Evolutionary conservation across 169 alveolate genomes (phyloP).

Genomic region (Plasmodium vinckei): DNA sequence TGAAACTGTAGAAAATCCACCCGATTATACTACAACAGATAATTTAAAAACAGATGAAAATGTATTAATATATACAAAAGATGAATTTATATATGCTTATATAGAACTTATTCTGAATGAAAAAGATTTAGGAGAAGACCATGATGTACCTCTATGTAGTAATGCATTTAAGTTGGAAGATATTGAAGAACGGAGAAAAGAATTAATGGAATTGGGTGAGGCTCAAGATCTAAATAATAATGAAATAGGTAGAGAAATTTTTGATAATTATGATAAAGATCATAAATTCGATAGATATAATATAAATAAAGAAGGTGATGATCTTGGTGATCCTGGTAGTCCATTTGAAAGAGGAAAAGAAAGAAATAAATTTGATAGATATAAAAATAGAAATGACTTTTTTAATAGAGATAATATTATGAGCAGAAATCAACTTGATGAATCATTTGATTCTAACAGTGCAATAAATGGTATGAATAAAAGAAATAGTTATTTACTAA

Average conservation of each 20-base stretch:
- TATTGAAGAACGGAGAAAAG: background rate
- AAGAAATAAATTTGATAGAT: background rate
- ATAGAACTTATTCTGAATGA: conserved; percentile 24
- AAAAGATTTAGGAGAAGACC: conserved; percentile 27
- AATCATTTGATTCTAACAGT: conserved; percentile 16
- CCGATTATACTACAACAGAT: background rate
- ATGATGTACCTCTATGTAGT: conserved; percentile 40
- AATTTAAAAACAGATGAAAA: conserved; percentile 14
- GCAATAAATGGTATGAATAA: conserved; percentile 4
- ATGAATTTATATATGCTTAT: conserved; percentile 52
- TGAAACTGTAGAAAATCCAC: background rate
- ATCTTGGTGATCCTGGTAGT: background rate
- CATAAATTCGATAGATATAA: background rate
- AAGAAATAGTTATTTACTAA: conserved; percentile 11
- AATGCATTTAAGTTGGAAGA: conserved; percentile 24
- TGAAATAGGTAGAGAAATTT: background rate
- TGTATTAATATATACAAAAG: conserved; percentile 24
- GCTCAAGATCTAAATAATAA: background rate
- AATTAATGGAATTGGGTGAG: conserved; percentile 5
- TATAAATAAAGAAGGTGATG: background rate
- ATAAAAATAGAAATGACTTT: conserved; percentile 24
- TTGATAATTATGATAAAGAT: background rate
- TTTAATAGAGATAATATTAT: conserved; percentile 16
- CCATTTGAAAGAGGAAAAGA: background rate
- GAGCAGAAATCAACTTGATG: conserved; percentile 9